A percentile compares a stretch with the other conserved stretches of the same genome.
These are phyloP conservation scores for Verticillium isaacii DNA, from an alignment of 2,329 filamentous ascomycete species.

Conservation along the genomic window DNA sequence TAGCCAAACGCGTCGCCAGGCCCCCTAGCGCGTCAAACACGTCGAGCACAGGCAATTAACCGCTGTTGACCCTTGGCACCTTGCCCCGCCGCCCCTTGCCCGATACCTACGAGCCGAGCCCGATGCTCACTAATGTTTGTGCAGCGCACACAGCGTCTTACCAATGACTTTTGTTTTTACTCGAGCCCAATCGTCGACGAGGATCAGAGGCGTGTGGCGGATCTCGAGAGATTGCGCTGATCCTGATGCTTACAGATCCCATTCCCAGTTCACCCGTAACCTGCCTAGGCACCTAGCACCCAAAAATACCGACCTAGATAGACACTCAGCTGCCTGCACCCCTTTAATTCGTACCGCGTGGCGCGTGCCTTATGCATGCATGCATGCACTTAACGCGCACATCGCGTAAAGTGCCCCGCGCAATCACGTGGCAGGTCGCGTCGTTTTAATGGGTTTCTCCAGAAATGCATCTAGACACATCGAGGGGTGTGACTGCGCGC, in stretches of 20 bases:
- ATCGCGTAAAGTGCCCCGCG: not conserved
- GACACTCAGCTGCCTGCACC: not conserved
- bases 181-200: too few relatives aligned
- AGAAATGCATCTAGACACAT: not conserved
- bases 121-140: not conserved
- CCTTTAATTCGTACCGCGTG: not conserved
- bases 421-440: not conserved
- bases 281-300: too few relatives aligned
- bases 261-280: not conserved
- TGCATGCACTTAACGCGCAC: conserved; percentile 3
- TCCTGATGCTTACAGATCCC: not conserved
- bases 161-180: not conserved
- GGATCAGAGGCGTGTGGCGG: not conserved
- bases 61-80: not conserved
- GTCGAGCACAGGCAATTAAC: conserved; percentile 6
- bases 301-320: too few relatives aligned
- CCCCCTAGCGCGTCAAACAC: conserved; percentile 19
- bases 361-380: not conserved
- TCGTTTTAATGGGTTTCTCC: not conserved
- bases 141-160: not conserved
- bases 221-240: not conserved
- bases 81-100: not conserved
- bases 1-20: conserved; percentile 27
- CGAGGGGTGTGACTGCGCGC: not conserved
- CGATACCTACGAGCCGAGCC: not conserved